Evolutionary conservation across 257 asterid species (phyloP), one percentile per base, ranked within the genome.

Genomic region (Linderniella brevidens): DNA sequence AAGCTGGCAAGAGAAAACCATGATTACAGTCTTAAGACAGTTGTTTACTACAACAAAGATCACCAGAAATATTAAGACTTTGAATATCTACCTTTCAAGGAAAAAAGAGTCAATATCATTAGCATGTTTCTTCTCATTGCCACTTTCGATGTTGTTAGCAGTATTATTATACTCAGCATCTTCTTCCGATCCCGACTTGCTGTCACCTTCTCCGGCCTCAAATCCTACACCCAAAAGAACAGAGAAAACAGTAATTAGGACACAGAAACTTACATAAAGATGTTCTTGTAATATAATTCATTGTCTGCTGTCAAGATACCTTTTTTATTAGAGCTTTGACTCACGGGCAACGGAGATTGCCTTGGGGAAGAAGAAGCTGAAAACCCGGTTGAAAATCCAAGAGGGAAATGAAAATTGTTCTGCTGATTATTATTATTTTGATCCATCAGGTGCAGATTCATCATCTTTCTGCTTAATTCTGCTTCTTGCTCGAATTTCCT

Each of bases 401-500:
- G 71, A 37, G 59, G 67, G 54, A 77, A 75, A 50, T 69, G 85
- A 64, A 63, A 64, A 53, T 50, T 60, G 41, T 64, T 68, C 12
- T 69, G 78, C 48, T 69, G 78, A 37, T 73, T 77, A 60, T 25
- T 25, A 25, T 73, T 77, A 60, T 80, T 80, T 38, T 73, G 55
- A 69, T 82, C 94, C 84, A 81, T 67, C 9, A 81, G 69, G 50
- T 79, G 96, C 60, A 90, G 50, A 61, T 69, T 77, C 94, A 85
- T 76, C 68, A 90, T 61, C 62, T 93, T 69, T 62, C 93, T 76
- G 18, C 81, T 73, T 54, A 81, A 60, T 41, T 85, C 94, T 0
- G 77, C 82, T 59, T 81, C 88, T 63, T 83, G 90, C 74, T 90
- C 98, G 48, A 90, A 46, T 58, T 75, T 84, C 45, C 94, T 76